Base-by-base conservation (phyloP, 164 flowering plant species). In the Dillenia suffruticosa region DNA sequence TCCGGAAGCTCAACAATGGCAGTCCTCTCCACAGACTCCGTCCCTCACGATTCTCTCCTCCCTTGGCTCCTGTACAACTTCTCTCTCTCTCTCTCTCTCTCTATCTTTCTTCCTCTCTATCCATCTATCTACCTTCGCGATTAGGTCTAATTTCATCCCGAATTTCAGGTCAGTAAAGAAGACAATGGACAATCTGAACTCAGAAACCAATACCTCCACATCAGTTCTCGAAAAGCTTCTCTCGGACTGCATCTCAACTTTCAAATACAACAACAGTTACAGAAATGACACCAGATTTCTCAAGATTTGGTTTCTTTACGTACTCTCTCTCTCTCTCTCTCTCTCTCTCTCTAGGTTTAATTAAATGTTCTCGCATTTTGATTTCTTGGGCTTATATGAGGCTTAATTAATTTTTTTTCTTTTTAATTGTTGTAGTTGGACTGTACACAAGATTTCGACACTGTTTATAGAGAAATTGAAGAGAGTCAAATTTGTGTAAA, bases 221-320 rank as follows among this genome's bases (percentile, higher is more conserved):
- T 13, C 54, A 2, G 75, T 75, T 56, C 77, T 90, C 40, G 57
- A 72, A 15, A 74, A 59, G 58, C 78, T 89, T 49, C 57, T 84
- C 1, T 76, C 76, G 10, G 74, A 74, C 3, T 89, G 96, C 54
- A 70, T 89, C 22, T 11, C 46, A 0, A 65, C 66, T n/a, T 91
- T 87, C 81, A 81, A 84, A 76, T 61, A 64, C 57, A 76, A 82
- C 54, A 56, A 67, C 11, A 80, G 72, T 43, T 90, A 89, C 82
- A 56, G 65, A 44, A 68, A 91, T 63, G 98, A 94, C 68, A 43
- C 68, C 70, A 71, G 98, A 68, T 90, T 94, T 63, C 92, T 94
- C 77, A 84, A 81, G 75, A 81, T 94, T 15, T 94, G 97, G 91
- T 61, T 91, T 47, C 75, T 94, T 59, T 67, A 89, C 74, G 98